Conservation (phyloP, 148 eudicot genomes). For the Nepenthes mirabilis region DNA sequence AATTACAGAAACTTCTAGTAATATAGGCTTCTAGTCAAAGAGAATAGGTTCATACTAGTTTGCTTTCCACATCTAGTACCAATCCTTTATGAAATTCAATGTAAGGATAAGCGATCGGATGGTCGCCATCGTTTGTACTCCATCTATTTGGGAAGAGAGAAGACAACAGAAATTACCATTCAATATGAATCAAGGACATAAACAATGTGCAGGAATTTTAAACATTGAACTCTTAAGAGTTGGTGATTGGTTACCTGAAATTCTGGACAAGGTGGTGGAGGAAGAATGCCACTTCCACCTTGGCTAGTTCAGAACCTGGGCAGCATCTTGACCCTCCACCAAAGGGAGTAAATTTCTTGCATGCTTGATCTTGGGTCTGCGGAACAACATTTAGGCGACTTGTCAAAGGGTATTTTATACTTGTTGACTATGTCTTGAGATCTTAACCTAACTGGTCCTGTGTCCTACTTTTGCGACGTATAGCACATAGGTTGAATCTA, state of each 20-base stretch:
- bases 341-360: slow-evolving; percentile 53
- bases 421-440: no score
- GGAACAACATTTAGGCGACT: background rate
- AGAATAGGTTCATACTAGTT: background rate
- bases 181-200: no score
- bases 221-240: background rate
- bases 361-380: slow-evolving; percentile 31
- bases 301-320: slow-evolving; percentile 57
- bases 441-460: no score
- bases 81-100: slow-evolving; percentile 35
- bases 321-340: slow-evolving; percentile 64
- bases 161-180: background rate
- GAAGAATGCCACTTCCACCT: slow-evolving; percentile 56
- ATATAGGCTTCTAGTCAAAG: no score
- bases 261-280: slow-evolving; percentile 53
- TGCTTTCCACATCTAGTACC: slow-evolving; percentile 16
- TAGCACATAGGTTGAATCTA: no score
- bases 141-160: slow-evolving; percentile 16
- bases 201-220: background rate
- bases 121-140: slow-evolving; percentile 33
- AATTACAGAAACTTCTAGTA: no score
- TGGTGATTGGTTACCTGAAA: slow-evolving; percentile 25
- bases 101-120: slow-evolving; percentile 36
- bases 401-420: no score
- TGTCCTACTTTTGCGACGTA: no score